Evolutionary conservation across 192 early-diverging fungal species (phyloP), one percentile per base, ranked within the genome.

Genomic region (Coemansia sp.): DNA sequence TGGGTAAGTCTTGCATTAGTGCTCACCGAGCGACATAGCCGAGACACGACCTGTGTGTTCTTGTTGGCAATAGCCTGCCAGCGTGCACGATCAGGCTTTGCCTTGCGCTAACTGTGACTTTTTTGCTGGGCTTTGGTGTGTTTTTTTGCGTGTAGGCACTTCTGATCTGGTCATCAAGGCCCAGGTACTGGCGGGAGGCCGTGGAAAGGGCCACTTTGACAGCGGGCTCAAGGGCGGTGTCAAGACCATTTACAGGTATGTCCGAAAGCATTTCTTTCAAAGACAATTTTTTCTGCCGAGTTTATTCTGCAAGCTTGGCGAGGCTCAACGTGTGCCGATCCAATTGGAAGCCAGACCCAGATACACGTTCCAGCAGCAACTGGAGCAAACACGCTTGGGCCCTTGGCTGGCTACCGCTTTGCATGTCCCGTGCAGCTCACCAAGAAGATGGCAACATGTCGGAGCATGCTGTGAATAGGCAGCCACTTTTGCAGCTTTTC

Each of bases 161-260:
- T 79, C 84, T 46, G 87, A 88, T 49, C 79, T 86, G 63, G 85
- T 88, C 62, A 88, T 88, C 78, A 88, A 83, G 76, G 80, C 84
- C 30, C 92, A 98, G 80, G 96, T 99, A 30, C 80, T 99, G 49
- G 96, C 96, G 53, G 96, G 96, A 60, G 96, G 96, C 41, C 93
- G 96, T 80, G 96, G 96, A 43, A 99, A 99, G 81, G 96, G 96
- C 62, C 81, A 81, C 61, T 99, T 97, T 77, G 91, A 94, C 64
- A 92, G 85, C 56, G 94, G 96, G 21, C 81, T 94, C 51, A 90
- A 96, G 81, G 96, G 96, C 46, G 96, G 96, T 80, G 96, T 99
- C 29, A 89, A 88, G 69, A 80, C 90, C 55, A 85, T 91, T 53
- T 93, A 85, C 81, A 90, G 90, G 89, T 92, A 85, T 75, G 88